Evolutionary conservation across 257 asterid species (phyloP).

Genomic region (Orobanche coerulescens): DNA sequence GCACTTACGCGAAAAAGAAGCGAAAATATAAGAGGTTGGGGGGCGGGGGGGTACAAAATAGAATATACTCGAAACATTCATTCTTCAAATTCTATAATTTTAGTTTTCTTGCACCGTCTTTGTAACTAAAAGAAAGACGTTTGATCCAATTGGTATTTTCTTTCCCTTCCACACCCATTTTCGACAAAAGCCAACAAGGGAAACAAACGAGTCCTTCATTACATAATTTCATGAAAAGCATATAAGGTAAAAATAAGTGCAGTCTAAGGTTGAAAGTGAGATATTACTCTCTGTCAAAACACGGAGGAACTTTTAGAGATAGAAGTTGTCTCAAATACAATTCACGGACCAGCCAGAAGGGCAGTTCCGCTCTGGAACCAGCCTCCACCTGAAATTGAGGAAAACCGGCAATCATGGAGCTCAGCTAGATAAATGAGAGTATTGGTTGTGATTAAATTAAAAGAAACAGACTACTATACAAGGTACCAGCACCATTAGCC

Average conservation of each 20-base stretch:
- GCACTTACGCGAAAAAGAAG: no score
- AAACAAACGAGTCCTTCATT: not conserved
- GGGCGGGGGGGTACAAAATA: not conserved
- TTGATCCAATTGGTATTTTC: not conserved
- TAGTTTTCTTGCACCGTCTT: not conserved
- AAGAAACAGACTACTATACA: not conserved
- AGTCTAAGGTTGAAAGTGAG: not conserved
- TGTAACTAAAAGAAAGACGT: not conserved
- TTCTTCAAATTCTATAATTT: not conserved
- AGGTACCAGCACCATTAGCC: constrained; percentile 11
- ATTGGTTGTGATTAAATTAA: not conserved
- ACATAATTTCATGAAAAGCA: not conserved
- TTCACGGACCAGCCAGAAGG: constrained; percentile 80
- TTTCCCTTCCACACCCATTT: not conserved
- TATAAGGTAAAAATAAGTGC: not conserved
- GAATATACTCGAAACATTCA: not conserved
- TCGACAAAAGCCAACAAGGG: not conserved
- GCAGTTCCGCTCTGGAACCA: constrained; percentile 72
- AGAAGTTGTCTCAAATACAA: constrained; percentile 52
- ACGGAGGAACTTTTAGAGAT: constrained; percentile 48
- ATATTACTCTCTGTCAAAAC: constrained; percentile 66
- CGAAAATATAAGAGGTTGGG: no score
- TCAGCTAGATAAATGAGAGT: not conserved
- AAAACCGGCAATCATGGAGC: not conserved
- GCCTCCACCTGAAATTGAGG: constrained; percentile 45